Evolutionary conservation across 2,329 filamentous ascomycete species (phyloP).

Genomic region (Colletotrichum scovillei): DNA sequence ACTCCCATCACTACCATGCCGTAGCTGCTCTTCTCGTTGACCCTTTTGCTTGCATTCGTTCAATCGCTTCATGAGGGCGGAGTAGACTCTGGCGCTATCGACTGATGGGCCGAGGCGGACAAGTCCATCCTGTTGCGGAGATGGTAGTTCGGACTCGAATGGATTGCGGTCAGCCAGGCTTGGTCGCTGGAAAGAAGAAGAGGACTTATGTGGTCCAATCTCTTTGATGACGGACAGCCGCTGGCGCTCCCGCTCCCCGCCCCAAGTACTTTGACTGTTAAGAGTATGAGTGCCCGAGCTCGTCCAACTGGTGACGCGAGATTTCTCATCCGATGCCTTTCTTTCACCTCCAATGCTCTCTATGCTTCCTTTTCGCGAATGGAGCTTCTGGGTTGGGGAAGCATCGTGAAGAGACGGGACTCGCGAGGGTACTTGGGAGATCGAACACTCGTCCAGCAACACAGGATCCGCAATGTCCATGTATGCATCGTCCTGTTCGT

Average conservation of each 20-base stretch:
- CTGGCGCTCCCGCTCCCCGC: conserved; percentile 61
- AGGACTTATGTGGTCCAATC: conserved; percentile 56
- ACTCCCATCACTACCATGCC: background rate
- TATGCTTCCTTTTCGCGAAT: conserved; percentile 66
- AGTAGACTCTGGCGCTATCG: conserved; percentile 71
- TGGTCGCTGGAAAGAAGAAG: conserved; percentile 47
- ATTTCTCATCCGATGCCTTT: conserved; percentile 61
- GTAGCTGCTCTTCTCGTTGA: background rate
- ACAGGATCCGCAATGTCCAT: conserved; percentile 47
- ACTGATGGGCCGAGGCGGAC: conserved; percentile 46
- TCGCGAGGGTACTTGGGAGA: conserved; percentile 61
- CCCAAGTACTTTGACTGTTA: conserved; percentile 50
- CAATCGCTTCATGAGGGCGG: conserved; percentile 70
- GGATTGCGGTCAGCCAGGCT: conserved; percentile 40
- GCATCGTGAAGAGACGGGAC: conserved; percentile 62
- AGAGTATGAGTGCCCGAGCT: conserved; percentile 70
- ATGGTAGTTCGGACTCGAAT: conserved; percentile 18
- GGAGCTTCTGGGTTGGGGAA: conserved; percentile 57
- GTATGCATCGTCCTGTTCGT: conserved; percentile 42
- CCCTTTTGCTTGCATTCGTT: conserved; percentile 48
- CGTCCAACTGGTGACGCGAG: conserved; percentile 79
- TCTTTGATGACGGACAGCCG: conserved; percentile 75
- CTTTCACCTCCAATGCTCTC: conserved; percentile 58
- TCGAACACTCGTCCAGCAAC: conserved; percentile 52
- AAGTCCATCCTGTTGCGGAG: background rate